Evolutionary conservation across 2,329 filamentous ascomycete genomes (phyloP).

Genomic region (Ophioceras dolichostomum): DNA sequence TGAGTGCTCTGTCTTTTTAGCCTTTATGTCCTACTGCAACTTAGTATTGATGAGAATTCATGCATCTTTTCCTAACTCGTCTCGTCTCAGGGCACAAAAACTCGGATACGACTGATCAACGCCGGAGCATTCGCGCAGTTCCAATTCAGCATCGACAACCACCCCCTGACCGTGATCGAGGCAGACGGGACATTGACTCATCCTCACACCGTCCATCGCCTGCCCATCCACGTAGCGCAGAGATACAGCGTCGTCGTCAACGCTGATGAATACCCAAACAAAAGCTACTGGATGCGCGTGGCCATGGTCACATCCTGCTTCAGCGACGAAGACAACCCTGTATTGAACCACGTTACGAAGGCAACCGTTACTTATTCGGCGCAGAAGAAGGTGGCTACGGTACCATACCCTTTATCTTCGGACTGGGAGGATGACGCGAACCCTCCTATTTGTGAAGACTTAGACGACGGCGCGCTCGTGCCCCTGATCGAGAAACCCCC

Average conservation of each 20-base stretch:
- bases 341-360: conserved; percentile 2
- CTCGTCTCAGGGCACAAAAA: background rate
- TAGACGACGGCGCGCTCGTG: conserved; percentile 3
- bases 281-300: conserved; percentile 23
- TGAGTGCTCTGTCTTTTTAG: background rate
- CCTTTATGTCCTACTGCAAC: background rate
- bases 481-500: conserved; percentile 1
- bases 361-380: conserved; percentile 4
- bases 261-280: conserved; percentile 4
- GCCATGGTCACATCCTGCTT: conserved; percentile 19
- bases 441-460: conserved; percentile 4
- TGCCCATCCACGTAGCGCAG: conserved; percentile 26
- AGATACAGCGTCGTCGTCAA: conserved; percentile 22
- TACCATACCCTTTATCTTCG: background rate
- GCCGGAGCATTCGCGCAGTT: conserved; percentile 60
- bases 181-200: conserved; percentile 56
- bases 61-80: background rate
- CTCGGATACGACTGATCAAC: conserved; percentile 53
- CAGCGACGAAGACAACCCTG: conserved; percentile 4
- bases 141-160: conserved; percentile 57
- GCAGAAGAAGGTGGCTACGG: background rate
- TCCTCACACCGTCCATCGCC: conserved; percentile 23
- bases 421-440: conserved; percentile 3
- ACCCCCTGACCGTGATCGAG: conserved; percentile 46
- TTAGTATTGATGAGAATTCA: background rate